Evolutionary conservation across 1,284 basidiomycete genomes (phyloP), one percentile per base, ranked within the genome.

Genomic region (Moniliophthora roreri): DNA sequence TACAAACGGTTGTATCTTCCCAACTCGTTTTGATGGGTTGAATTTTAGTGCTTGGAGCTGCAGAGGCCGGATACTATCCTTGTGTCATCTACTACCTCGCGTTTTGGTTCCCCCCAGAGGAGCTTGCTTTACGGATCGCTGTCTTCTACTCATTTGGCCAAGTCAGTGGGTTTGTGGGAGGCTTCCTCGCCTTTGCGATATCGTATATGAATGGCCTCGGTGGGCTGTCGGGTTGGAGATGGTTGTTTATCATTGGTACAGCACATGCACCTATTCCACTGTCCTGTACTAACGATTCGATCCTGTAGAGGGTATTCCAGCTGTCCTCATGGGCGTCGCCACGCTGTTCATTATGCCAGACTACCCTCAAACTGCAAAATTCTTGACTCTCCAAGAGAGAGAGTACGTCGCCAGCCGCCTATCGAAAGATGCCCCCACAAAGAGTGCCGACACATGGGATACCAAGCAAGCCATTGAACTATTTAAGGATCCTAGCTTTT

Each of bases 11-110:
- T 10, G 21, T n/a, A 13, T 28, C n/a, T 10, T 11, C 23, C 13
- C 44, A 28, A 10, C n/a, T n/a, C n/a, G n/a, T 7, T 21, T 48
- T 11, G 7, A 40, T 15, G 8, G 44, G 7, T 28, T 24, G 18
- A 18, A 10, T 24, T 13, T 34, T 23, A 58, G 57, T 52, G 35
- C 42, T 56, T 5, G 60, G 60, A 23, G 56, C 58, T 28, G 49
- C 57, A 4, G 60, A 62, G 51, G 60, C 60, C n/a, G 60, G 60
- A 37, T 62, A 62, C 41, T 62, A 56, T 38, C 60, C 60, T 1
- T 54, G 60, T 21, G 55, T 62, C 10, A 55, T 62, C 28, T 51
- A 61, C 46, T 61, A 59, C 34, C 40, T 58, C 47, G 56, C 60
- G 1, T 62, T 62, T 48, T 62, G 60, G 60, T 62, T 57, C 48